Evolutionary conservation across 2,329 filamentous ascomycete species (phyloP), one percentile per base, ranked within the genome.

Genomic region (Stagonosporopsis cucurbitacearum): DNA sequence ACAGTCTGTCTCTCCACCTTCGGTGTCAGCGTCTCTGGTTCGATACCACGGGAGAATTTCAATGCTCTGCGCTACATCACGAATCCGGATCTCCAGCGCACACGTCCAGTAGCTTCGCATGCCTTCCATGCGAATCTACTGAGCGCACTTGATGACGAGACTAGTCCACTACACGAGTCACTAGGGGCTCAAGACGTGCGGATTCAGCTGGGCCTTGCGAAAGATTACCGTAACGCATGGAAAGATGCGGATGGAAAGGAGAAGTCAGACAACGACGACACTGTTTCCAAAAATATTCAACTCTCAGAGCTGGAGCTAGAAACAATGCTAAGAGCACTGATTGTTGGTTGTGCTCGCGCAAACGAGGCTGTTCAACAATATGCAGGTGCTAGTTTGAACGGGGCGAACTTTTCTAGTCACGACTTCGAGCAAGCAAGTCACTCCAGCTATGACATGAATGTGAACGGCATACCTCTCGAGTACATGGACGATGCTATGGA

Each of bases 41-140:
- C 52, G 0, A 50, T 58, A 12, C 55, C 62, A 25, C 48, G 58
- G 33, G 55, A 60, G 12, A 62, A 73, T 46, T 46, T 72, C 39
- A 69, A 73, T 35, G 64, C 57, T n/a, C 42, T 79, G 74, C 45
- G 65, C 9, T 69, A 64, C 49, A 61, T 72, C 15, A 73, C 70
- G 1, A 71, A 73, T 36, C 68, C 71, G 1, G 65, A 63, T 20
- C 48, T 69, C 0, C 63, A 60, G 8, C 55, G 53, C 11, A 64
- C 53, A 4, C 55, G 69, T 9, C 67, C 69, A 0, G 46, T 66
- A 22, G 66, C 66, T 12, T 64, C 65, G 0, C 86, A 89, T 65
- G 81, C 78, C 0, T 91, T 88, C 67, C 89, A 92, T 60, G 86
- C 87, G 30, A 90, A 90, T 65, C 87, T 91, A 1, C 78, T 92